Evolutionary conservation across 2,329 filamentous ascomycete genomes (phyloP), one percentile per base, ranked within the genome.

Genomic region (Tricladium varicosporioides): DNA sequence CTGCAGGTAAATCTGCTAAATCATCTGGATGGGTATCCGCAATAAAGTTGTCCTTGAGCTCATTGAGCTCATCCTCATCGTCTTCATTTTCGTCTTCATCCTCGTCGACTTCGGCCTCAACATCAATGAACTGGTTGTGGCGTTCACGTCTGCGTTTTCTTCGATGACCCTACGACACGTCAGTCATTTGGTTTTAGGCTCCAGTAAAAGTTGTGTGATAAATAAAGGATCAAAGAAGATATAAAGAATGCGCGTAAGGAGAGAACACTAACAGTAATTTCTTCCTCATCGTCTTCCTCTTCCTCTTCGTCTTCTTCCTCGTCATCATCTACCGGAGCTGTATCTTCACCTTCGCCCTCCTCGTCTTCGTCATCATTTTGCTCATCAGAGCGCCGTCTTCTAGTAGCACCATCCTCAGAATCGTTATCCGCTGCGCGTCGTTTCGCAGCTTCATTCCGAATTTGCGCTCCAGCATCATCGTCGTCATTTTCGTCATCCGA

Each of bases 21-120:
- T 97, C 93, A 72, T 96, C 92, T 5, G 91, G 91, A 71, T 97
- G 92, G 62, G 90, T 89, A 71, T 96, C 90, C 64, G 91, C 89
- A 70, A 92, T 92, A 71, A 94, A 91, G 64, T 90, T 88, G 56
- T 91, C 91, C 56, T 81, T 72, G 53, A 87, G 85, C 64, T 88
- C 91, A 65, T 92, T 87, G 58, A 90, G 85, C 54, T 96, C 92
- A 65, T 95, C 91, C 65, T 97, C 93, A 51, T 95, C 91, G 63
- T 96, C 91, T 60, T 90, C 89, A 64, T 83, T 87, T 64, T 91
- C 89, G 66, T 96, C 92, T 67, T 96, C 92, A 62, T 96, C 86
- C 58, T 89, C 94, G 70, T 97, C 94, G 65, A 99, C 94, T 76
- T 97, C 94, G 72, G 94, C 94, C 80, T 99, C 94, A 69, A 93